Base-by-base conservation (phyloP, 768 basidiomycete genomes). In the Chlorophyllum brunneum region DNA sequence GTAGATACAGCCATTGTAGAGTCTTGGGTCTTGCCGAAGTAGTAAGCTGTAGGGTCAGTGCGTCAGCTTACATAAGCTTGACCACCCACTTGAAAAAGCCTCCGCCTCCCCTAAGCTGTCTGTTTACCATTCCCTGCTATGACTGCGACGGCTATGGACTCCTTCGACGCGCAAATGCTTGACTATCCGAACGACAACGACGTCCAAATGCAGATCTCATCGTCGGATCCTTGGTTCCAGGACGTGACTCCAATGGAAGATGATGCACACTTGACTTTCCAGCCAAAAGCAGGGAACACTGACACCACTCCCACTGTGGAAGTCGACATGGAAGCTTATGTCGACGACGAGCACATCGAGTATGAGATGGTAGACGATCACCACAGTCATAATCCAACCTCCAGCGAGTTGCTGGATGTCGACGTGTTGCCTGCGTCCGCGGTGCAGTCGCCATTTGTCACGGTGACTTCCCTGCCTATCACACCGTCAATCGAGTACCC, bases 251-350 rank as follows among this genome's bases (percentile, higher is more conserved):
- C 49, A 22, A 59, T 59, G 58, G 58, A 59, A 27, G 58, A 59
- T 22, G 58, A 56, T 39, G 40, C 42, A 39, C 43, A 51, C 29
- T 13, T 39, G 9, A 27, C 42, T 13, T 54, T 49, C 43, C 51
- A 44, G 6, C 49, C 33, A 38, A 41, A 48, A 15, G 22, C 39
- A 48, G 13, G 27, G 27, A 30, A 37, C 2, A 29, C 54, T 7
- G 46, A 57, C 42, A 5, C 41, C 30, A 30, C 48, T 34, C 44
- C 44, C 24, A 50, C 45, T 16, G 41, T 56, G 8, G 58, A 59
- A 42, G 55, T 59, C 7, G 58, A 59, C 30, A 59, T 59, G 58
- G 55, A 59, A 40, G 58, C 51, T 29, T 59, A 59, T 45, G 24
- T 41, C 15, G 58, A 59, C 20, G 58, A 55, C n/a, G 30, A 44